Evolutionary conservation across 176 grass and related monocot species (phyloP), one percentile per base, ranked within the genome.

Genomic region (Phoenix roebelenii): DNA sequence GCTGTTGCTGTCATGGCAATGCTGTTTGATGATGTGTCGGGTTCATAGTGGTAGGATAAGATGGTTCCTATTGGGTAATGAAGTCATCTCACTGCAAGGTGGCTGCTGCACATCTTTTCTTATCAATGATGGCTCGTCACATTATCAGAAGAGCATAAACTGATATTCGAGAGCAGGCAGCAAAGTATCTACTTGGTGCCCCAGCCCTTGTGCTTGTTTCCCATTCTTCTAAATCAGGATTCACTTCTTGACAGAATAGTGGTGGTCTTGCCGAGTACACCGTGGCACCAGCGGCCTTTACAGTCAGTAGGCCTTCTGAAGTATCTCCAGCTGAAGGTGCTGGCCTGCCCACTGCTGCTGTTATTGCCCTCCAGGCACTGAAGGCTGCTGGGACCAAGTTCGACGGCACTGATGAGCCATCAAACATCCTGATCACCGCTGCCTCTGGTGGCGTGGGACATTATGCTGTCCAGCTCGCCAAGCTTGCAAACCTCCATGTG

Each of bases 401-500:
- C 52, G 83, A 89, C 51, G 76, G 57, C 52, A 61, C 19, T 18
- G 18, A 9, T 28, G 50, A 26, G 3, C 65, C 77, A 2, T 73
- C 67, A 59, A 87, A 80, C 57, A 67, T 80, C 44, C 72, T 95
- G 24, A 74, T 95, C n/a, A 95, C 91, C 16, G 91, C 86, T 1
- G 91, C 91, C 2, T 96, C 91, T 0, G 86, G 86, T 51, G 91
- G 91, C 24, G 86, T 96, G 1, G 91, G 86, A 16, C 86, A 87
- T 69, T 90, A 71, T 60, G 78, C 83, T 24, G 86, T 96, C 58
- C 91, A 96, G 64, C 74, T 90, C 5, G 86, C 83, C 7, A 95
- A 90, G 74, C 64, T 85, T 0, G 83, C 80, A 0, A 80, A 86
- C 5, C 32, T 82, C 5, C 83, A 85, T 67, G 80, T 82, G 10